Evolutionary conservation across 768 basidiomycete genomes (phyloP), one percentile per base, ranked within the genome.

Genomic region (Chalciporus sphaerocephalus): DNA sequence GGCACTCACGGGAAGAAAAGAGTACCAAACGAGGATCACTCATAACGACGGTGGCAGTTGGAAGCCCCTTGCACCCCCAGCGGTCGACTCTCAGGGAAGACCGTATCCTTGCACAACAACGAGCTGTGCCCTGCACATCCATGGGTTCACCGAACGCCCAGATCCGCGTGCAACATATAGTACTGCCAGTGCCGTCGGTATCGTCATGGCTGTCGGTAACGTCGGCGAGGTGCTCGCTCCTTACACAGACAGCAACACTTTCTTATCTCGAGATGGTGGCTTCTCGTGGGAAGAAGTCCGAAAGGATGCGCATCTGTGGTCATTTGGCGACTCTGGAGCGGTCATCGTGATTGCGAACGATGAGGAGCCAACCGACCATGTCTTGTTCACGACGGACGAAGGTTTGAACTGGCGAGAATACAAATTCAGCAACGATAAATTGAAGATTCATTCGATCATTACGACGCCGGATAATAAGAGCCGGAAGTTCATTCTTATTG

Each of bases 231-330:
- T 69, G 1, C 79, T 99, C 2, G 82, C 79, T 0, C 70, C 82
- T 0, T 99, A 99, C 69, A 76, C 73, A 4, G 87, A 97, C 23
- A 83, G 85, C 49, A 95, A 98, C 63, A 96, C 93, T 2, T 98
- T 96, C 84, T 76, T 98, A 33, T 92, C 90, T 45, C 90, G 96
- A 4, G 92, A 99, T 56, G 96, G 83, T 2, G 96, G 96, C 8
- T 96, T 96, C 68, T 92, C 90, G 0, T 99, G 96, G 96, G 83
- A 96, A 62, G 96, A 99, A 69, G 86, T 99, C 0, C 93, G 93
- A 72, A 99, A 99, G 63, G 94, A 95, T 54, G 95, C 96, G 0
- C 88, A 98, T 60, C 74, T 97, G 30, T 99, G 92, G 92, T 93
- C 94, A 62, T 98, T 95, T 56, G 95, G 95, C 22, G 96, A 98